phyloP scores from a whole-genome alignment of 1,284 basidiomycete genomes.

The Tilletia walkeri region DNA sequence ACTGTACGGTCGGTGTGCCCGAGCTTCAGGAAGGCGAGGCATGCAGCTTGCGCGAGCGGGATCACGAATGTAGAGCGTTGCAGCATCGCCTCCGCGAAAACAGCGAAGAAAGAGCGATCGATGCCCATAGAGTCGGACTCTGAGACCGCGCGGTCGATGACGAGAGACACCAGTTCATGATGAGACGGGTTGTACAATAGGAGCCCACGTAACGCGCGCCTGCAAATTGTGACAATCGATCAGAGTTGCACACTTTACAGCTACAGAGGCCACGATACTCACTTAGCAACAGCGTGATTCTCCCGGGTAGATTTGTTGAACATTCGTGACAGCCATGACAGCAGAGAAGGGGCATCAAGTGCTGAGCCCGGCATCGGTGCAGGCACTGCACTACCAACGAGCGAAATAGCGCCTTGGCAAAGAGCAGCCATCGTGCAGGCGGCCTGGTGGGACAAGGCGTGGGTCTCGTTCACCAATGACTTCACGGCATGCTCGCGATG shows the following conservation, averaged over 20 bases:
- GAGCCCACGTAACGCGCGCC: conserved; percentile 73
- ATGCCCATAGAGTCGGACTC: conserved; percentile 59
- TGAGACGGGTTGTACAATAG: conserved; percentile 67
- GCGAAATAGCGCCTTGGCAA: conserved; percentile 53
- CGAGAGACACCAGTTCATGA: conserved; percentile 67
- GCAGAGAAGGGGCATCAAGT: conserved; percentile 57
- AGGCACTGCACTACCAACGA: conserved; percentile 71
- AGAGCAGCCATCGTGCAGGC: conserved; percentile 70
- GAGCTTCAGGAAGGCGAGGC: conserved; percentile 78
- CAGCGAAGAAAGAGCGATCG: conserved; percentile 69
- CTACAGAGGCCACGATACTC: background rate
- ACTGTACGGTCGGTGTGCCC: conserved; percentile 71
- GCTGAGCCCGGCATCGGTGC: conserved; percentile 71
- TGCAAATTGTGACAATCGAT: conserved; percentile 11
- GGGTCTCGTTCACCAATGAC: conserved; percentile 63
- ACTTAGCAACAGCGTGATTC: conserved; percentile 56
- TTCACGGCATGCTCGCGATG: conserved; percentile 42
- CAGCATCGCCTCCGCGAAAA: conserved; percentile 72
- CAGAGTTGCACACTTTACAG: no score
- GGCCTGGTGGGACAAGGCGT: conserved; percentile 70
- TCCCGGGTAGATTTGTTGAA: conserved; percentile 55
- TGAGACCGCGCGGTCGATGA: conserved; percentile 72
- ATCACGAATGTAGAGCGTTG: conserved; percentile 65
- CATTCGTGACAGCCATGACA: conserved; percentile 59
- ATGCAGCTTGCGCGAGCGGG: conserved; percentile 73